Percentiles rank a stretch among this genome's conserved stretches.
Evolutionary conservation across 345 rosid genomes (phyloP).

Genomic region (Aurinia saxatilis): DNA sequence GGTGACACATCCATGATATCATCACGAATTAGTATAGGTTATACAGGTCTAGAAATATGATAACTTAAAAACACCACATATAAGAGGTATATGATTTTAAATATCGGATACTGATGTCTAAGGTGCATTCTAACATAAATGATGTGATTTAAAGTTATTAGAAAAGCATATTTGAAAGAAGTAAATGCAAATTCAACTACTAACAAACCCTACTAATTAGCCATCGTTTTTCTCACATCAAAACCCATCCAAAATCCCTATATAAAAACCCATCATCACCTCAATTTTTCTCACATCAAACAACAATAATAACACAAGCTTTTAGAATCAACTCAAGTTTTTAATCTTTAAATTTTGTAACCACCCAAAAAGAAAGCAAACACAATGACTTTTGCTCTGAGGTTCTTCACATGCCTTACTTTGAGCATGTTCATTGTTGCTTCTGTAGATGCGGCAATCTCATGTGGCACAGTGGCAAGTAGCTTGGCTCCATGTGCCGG

Average conservation of each 20-base stretch:
- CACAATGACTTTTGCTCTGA: neutral
- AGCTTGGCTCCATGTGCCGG: conserved; percentile 22
- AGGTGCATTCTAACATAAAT: no score
- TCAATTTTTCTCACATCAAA: conserved; percentile 1
- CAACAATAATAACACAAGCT: neutral
- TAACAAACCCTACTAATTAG: neutral
- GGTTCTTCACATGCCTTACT: neutral
- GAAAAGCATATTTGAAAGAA: no score
- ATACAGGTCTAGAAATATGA: no score
- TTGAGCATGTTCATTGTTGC: neutral
- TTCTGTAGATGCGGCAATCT: conserved; percentile 21
- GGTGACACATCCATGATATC: no score
- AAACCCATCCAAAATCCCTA: neutral
- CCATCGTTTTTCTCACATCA: neutral
- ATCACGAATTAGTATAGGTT: no score
- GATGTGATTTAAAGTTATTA: no score
- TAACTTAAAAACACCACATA: no score
- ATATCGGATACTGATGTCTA: no score
- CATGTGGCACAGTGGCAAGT: conserved; percentile 28
- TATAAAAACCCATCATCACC: conserved; percentile 4
- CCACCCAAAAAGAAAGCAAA: neutral
- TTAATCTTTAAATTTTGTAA: neutral
- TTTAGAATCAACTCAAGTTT: neutral
- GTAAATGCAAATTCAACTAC: neutral
- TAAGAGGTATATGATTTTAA: no score